Conservation (phyloP, 176 grass and related monocot species). For the Zea mays region DNA sequence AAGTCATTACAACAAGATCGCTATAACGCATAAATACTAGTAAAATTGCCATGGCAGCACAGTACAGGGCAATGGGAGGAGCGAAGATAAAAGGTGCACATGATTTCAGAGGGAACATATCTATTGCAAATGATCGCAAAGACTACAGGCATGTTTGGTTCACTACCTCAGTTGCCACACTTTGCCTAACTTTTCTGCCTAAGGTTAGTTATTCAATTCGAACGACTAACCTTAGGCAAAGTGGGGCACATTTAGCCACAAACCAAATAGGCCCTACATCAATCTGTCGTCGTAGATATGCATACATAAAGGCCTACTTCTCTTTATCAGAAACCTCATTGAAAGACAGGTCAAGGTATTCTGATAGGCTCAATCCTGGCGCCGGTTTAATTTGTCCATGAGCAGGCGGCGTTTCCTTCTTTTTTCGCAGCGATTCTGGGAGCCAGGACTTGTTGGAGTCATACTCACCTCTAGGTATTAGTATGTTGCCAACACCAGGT, state of each 20-base stretch:
- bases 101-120: not conserved
- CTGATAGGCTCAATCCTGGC: constrained; percentile 42
- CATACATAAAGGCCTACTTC: constrained; percentile 6
- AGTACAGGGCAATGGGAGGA: not conserved
- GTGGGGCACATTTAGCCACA: too few relatives aligned
- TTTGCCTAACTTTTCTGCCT: too few relatives aligned
- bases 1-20: not conserved
- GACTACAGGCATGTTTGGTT: too few relatives aligned
- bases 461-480: constrained; percentile 26
- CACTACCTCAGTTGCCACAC: too few relatives aligned
- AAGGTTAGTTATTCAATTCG: too few relatives aligned
- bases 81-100: not conserved
- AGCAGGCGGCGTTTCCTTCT: constrained; percentile 37
- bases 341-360: constrained; percentile 55
- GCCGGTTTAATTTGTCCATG: constrained; percentile 15
- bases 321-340: constrained; percentile 42
- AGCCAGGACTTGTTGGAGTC: constrained; percentile 35
- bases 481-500: constrained; percentile 53
- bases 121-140: not conserved
- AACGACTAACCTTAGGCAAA: too few relatives aligned
- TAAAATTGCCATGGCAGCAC: not conserved
- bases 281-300: constrained; percentile 5
- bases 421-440: constrained; percentile 35
- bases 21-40: not conserved
- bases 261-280: too few relatives aligned